Base-by-base conservation (phyloP, 768 basidiomycete species). In the Pleurotus eryngii region DNA sequence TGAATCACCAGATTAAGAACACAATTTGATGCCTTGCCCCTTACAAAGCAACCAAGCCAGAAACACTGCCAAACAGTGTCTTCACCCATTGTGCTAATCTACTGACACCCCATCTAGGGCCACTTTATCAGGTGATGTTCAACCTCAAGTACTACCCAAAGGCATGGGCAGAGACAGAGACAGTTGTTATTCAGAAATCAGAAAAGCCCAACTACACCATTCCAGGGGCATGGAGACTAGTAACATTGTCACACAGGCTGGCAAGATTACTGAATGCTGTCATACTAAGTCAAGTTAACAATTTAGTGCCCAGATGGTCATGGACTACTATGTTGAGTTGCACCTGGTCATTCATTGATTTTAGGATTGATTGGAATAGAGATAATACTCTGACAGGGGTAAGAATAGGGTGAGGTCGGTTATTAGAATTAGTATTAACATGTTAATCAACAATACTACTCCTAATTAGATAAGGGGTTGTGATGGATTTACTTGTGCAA, bases 131-230 rank as follows among this genome's bases (percentile, higher is more conserved):
- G 1, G 73, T 71, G 3, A 66, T 65, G 1, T 66, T 74, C 53
- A 43, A 57, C 4, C 66, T 74, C 1, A 42, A 62, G 4, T 38
- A 59, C 46, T 70, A 72, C 57, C 73, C 70, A 0, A 54, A 64
- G 0, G 27, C 42, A 8, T 76, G 73, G 71, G 62, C 61, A 35
- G n/a, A 38, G 0, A 70, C 62, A 0, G 59, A 27, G 1, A 74
- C 73, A 0, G 53, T 73, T 0, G 71, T 73, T 0, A 58, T 76
- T 0, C 51, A 64, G 3, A 78, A 78, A 59, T 74, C 76, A 8
- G 72, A 72, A 3, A 69, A 71, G 57, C 56, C 62, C 0, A 65
- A 68, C 59, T 78, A 76, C 64, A 48, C 65, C 5, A 56, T 62
- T 0, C 67, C 74, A 3, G 70, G 68, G n/a, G 68, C 72, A 2